phyloP scores from a whole-genome alignment of 768 basidiomycete genomes.

The Leccinum obscurum region DNA sequence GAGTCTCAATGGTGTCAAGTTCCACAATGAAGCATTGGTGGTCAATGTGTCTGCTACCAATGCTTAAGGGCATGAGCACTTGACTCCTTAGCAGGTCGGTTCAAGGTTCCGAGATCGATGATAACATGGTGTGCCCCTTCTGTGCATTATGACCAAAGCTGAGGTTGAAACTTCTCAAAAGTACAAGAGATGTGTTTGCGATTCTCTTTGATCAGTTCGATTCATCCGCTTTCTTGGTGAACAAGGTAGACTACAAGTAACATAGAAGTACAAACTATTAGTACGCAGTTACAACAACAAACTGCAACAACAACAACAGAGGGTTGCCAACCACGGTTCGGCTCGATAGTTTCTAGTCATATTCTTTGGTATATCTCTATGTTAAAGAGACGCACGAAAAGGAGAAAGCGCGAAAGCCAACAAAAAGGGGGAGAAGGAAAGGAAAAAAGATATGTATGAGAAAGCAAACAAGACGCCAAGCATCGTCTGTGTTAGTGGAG shows the following conservation, averaged over 20 bases:
- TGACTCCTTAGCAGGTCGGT: slow-evolving; percentile 14
- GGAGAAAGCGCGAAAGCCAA: background rate
- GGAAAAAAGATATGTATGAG: background rate
- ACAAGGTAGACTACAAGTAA: background rate
- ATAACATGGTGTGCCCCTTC: slow-evolving; percentile 55
- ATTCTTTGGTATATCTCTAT: slow-evolving; percentile 28
- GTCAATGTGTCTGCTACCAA: slow-evolving; percentile 45
- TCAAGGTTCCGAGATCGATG: slow-evolving; percentile 37
- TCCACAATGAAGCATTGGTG: slow-evolving; percentile 41
- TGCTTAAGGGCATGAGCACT: slow-evolving; percentile 43
- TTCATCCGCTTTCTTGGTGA: background rate
- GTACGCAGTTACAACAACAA: background rate
- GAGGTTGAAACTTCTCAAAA: no score
- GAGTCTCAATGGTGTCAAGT: slow-evolving; percentile 50
- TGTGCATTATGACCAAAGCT: slow-evolving; percentile 33
- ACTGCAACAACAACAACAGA: slow-evolving; percentile 1
- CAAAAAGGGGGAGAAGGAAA: background rate
- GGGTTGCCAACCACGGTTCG: background rate
- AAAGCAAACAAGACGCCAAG: slow-evolving; percentile 4
- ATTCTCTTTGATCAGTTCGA: background rate
- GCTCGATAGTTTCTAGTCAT: slow-evolving; percentile 15
- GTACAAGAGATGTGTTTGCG: no score
- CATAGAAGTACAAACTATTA: background rate
- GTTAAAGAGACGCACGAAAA: slow-evolving; percentile 4
- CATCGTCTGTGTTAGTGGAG: slow-evolving; percentile 7